Evolutionary conservation across 73 alveolate species (phyloP).

Genomic region (Paramecium caudatum): DNA sequence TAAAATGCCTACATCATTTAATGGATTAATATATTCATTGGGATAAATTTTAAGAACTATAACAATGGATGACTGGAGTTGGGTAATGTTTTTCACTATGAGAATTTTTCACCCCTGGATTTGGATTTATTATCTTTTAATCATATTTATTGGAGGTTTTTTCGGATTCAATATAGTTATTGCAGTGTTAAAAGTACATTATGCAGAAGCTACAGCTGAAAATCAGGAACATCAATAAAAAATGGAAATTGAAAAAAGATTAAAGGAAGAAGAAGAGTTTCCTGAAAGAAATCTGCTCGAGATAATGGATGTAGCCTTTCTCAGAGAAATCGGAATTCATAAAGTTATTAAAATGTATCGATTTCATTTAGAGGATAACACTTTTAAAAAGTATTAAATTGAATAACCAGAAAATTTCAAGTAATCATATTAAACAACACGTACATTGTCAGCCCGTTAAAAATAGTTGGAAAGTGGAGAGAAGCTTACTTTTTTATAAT

Average conservation of each 20-base stretch:
- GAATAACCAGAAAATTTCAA: neutral
- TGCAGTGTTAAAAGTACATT: slow-evolving; percentile 48
- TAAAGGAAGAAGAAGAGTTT: slow-evolving; percentile 23
- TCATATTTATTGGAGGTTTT: slow-evolving; percentile 52
- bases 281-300: slow-evolving; percentile 9
- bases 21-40: slow-evolving; percentile 17
- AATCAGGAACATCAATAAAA: neutral
- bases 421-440: neutral
- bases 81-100: slow-evolving; percentile 41
- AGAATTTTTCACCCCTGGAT: slow-evolving; percentile 35
- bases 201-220: slow-evolving; percentile 31
- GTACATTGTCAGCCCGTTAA: slow-evolving; percentile 3
- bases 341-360: slow-evolving; percentile 31
- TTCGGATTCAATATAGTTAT: slow-evolving; percentile 46
- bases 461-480: slow-evolving; percentile 3
- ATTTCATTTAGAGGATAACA: neutral
- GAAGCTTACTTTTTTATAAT: neutral
- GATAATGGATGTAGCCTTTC: neutral
- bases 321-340: neutral
- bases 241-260: neutral
- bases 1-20: slow-evolving; percentile 24
- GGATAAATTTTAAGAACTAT: slow-evolving; percentile 17
- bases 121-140: slow-evolving; percentile 23
- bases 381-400: neutral
- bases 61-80: slow-evolving; percentile 67